A percentile compares a stretch with the other conserved stretches of the same genome.
phyloP scores from a whole-genome alignment of 1,139 yeast species.

The Lizanozyma gosingica region DNA sequence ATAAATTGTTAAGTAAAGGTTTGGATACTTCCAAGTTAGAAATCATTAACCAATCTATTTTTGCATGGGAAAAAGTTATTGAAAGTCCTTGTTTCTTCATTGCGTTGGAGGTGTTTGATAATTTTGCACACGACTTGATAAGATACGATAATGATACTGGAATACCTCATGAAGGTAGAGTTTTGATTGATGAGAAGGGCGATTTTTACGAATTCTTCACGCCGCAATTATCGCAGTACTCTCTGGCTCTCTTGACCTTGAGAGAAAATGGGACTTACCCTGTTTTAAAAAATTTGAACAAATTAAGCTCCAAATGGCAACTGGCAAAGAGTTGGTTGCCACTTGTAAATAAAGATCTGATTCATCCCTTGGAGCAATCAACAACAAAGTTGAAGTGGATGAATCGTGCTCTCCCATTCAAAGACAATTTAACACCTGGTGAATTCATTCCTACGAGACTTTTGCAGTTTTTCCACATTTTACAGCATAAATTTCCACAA shows the following conservation, averaged over 20 bases:
- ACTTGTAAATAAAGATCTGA: slow-evolving; percentile 19
- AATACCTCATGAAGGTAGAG: slow-evolving; percentile 71
- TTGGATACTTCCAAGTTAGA: slow-evolving; percentile 43
- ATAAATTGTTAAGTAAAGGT: slow-evolving; percentile 28
- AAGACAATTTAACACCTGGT: slow-evolving; percentile 62
- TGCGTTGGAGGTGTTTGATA: slow-evolving; percentile 81
- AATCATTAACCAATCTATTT: slow-evolving; percentile 64
- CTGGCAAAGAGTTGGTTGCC: slow-evolving; percentile 24
- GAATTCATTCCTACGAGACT: slow-evolving; percentile 78
- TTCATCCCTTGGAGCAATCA: slow-evolving; percentile 36
- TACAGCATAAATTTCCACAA: slow-evolving; percentile 61
- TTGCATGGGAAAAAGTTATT: slow-evolving; percentile 61
- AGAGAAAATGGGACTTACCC: slow-evolving; percentile 41
- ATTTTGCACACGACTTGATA: slow-evolving; percentile 74
- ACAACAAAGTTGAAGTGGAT: slow-evolving; percentile 20
- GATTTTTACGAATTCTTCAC: slow-evolving; percentile 72
- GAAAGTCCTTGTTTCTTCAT: slow-evolving; percentile 70
- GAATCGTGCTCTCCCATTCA: slow-evolving; percentile 44
- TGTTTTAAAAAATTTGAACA: slow-evolving; percentile 16
- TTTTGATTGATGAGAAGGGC: slow-evolving; percentile 62
- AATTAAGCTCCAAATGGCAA: slow-evolving; percentile 11
- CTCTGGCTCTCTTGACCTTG: slow-evolving; percentile 43
- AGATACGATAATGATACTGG: slow-evolving; percentile 65
- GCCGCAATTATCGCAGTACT: slow-evolving; percentile 57
- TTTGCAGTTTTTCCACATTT: slow-evolving; percentile 54